Base-by-base conservation (phyloP, 345 rosid genomes). In the Excoecaria agallocha region DNA sequence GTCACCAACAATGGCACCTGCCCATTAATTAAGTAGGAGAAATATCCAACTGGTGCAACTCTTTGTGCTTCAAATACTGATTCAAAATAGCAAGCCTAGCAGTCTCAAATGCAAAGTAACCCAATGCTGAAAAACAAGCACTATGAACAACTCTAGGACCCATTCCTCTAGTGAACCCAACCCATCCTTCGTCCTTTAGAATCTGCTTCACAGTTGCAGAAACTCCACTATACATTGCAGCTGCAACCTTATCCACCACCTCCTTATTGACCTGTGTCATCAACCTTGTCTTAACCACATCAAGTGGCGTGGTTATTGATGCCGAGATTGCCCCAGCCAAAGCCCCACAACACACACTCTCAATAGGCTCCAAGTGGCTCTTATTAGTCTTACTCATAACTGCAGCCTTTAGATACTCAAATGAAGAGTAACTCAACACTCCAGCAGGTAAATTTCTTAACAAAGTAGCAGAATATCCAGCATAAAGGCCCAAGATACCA, bases 251-350 rank as follows among this genome's bases (percentile, higher is more conserved):
- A 57, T 78, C 85, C 54, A 46, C 80, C 0, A 83, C 82, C 51
- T 87, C 93, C 13, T 72, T 77, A 3, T 80, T 87, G 75, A 82
- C 83, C 86, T 92, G 97, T 3, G 98, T 92, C 98, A 94, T 94
- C 84, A 94, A 68, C 87, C 98, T 85, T 8, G 98, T 94, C 86
- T 94, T 94, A 12, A 94, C 89, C 81, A 91, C 98, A 75, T 94
- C 97, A 57, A 94, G 81, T 0, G 98, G 98, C 0, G 98, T 94
- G 0, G 98, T 92, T 61, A 94, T 10, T 0, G 98, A 87, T 12
- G 98, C 97, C 0, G 96, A 92, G n/a, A 94, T 91, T 1, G 97
- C 97, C 59, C 98, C 98, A 9, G 98, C 97, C 72, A 94, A 79
- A 4, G 98, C 97, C 0, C 98, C 97, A 64, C 97, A 92, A 37